Conservation (phyloP, 2,329 filamentous ascomycete species). For the Sporothrix inflata region DNA sequence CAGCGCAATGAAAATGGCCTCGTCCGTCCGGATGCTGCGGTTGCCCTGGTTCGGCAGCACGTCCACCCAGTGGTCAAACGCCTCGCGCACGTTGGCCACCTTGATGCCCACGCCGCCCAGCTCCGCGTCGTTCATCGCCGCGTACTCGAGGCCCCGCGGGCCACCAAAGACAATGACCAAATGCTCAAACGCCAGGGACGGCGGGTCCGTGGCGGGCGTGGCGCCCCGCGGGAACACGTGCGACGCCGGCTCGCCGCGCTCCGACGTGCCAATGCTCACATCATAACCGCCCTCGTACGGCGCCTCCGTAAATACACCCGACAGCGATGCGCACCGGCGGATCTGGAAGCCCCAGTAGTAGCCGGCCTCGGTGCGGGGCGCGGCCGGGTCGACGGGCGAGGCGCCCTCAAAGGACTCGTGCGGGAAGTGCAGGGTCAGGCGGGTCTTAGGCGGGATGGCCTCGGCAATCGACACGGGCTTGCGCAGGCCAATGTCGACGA, state of each 20-base stretch:
- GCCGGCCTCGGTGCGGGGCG: slow-evolving; percentile 73
- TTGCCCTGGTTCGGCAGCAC: slow-evolving; percentile 79
- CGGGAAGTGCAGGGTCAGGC: slow-evolving; percentile 72
- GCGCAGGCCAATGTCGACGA: slow-evolving; percentile 62
- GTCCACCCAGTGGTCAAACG: slow-evolving; percentile 87
- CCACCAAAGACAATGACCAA: slow-evolving; percentile 80
- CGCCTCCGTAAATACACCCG: slow-evolving; percentile 76
- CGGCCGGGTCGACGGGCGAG: slow-evolving; percentile 67
- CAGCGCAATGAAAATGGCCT: slow-evolving; percentile 78
- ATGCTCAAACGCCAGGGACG: slow-evolving; percentile 62
- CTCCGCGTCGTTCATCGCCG: slow-evolving; percentile 63
- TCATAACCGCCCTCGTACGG: slow-evolving; percentile 79
- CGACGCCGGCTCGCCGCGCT: slow-evolving; percentile 65
- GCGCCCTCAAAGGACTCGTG: slow-evolving; percentile 50
- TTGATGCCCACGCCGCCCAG: slow-evolving; percentile 64
- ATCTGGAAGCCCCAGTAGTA: slow-evolving; percentile 88
- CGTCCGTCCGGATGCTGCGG: slow-evolving; percentile 80
- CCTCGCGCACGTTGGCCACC: slow-evolving; percentile 64
- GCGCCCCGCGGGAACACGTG: slow-evolving; percentile 48
- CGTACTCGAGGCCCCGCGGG: slow-evolving; percentile 76
- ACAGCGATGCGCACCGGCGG: slow-evolving; percentile 67
- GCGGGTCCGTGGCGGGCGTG: slow-evolving; percentile 40
- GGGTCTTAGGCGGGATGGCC: slow-evolving; percentile 68
- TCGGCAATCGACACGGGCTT: slow-evolving; percentile 60
- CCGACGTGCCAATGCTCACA: slow-evolving; percentile 79